Percentiles rank a stretch among this genome's conserved stretches.
phyloP scores from a whole-genome alignment of 371 early-diverging fungal species.

The Rhizopus arrhizus region DNA sequence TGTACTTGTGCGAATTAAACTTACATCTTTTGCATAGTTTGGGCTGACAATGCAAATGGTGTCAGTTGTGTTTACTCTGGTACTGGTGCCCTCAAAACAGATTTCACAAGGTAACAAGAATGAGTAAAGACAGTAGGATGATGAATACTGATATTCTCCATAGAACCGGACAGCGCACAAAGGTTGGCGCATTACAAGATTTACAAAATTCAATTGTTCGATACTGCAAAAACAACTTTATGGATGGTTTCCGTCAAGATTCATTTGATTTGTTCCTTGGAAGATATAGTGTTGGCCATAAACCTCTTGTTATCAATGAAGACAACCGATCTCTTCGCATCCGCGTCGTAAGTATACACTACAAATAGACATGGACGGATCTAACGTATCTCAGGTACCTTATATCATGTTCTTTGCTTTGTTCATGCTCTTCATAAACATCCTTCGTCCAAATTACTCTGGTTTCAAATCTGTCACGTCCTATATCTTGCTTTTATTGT shows the following conservation, averaged over 20 bases:
- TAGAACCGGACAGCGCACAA: slow-evolving; percentile 86
- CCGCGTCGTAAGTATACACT: slow-evolving; percentile 44
- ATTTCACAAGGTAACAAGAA: slow-evolving; percentile 79
- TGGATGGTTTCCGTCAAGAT: slow-evolving; percentile 92
- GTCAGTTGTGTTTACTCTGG: slow-evolving; percentile 96
- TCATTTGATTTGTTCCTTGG: slow-evolving; percentile 83
- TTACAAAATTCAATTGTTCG: slow-evolving; percentile 80
- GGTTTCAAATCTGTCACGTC: slow-evolving; percentile 37
- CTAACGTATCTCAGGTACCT: slow-evolving; percentile 32
- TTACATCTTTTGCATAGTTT: slow-evolving; percentile 58
- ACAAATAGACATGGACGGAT: not conserved
- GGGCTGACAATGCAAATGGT: slow-evolving; percentile 99
- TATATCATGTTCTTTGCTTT: slow-evolving; percentile 47
- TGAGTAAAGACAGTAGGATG: not conserved
- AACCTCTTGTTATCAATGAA: slow-evolving; percentile 7
- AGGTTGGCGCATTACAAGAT: slow-evolving; percentile 83
- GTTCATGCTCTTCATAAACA: slow-evolving; percentile 47
- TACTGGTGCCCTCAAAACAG: slow-evolving; percentile 97
- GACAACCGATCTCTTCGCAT: slow-evolving; percentile 45
- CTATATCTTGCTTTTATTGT: slow-evolving; percentile 42
- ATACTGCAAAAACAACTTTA: slow-evolving; percentile 91
- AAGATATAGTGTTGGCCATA: slow-evolving; percentile 53
- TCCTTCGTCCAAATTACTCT: slow-evolving; percentile 41
- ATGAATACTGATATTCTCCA: not conserved
- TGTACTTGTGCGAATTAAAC: too few relatives aligned